phyloP scores from a whole-genome alignment of 2,329 filamentous ascomycete species.

The Cryphonectria carpinicola region DNA sequence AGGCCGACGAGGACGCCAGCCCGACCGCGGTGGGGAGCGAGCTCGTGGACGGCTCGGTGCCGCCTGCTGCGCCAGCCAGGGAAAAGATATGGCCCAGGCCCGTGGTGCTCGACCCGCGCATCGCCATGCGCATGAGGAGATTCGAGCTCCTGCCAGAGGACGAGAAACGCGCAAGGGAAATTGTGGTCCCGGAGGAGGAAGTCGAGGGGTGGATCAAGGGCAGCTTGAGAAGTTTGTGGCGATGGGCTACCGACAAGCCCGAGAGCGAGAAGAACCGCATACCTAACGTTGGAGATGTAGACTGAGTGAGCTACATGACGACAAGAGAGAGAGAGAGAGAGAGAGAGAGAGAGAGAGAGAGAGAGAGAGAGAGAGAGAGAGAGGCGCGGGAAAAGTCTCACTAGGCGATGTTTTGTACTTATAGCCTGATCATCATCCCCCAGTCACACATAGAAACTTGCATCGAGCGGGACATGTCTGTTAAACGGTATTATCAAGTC shows the following conservation, averaged over 20 bases:
- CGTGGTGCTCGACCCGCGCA: constrained; percentile 75
- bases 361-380: not conserved
- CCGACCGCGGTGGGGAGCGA: constrained; percentile 19
- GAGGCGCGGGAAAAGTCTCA: too few species aligned
- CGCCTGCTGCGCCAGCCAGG: constrained; percentile 34
- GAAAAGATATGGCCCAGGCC: constrained; percentile 78
- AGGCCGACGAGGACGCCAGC: constrained; percentile 34
- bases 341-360: not conserved
- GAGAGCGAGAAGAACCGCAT: constrained; percentile 44
- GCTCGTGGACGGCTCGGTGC: constrained; percentile 13
- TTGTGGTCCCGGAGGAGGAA: constrained; percentile 69
- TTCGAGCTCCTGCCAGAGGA: constrained; percentile 74
- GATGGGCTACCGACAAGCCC: constrained; percentile 52
- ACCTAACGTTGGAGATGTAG: constrained; percentile 33
- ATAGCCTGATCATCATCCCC: not conserved
- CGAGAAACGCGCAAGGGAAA: constrained; percentile 65
- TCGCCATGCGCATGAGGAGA: constrained; percentile 77
- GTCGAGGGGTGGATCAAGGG: constrained; percentile 72
- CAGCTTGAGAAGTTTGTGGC: constrained; percentile 55
- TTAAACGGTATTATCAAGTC: not conserved
- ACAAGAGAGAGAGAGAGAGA: not conserved
- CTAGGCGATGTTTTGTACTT: not conserved
- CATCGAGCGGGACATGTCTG: constrained; percentile 2
- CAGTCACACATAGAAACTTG: constrained; percentile 3
- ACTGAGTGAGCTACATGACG: constrained; percentile 21